Percentiles rank a stretch among this genome's conserved stretches.
These are phyloP conservation scores for Colletotrichum sp. DNA, from an alignment of 2,329 filamentous ascomycete genomes.

Conservation along the genomic window DNA sequence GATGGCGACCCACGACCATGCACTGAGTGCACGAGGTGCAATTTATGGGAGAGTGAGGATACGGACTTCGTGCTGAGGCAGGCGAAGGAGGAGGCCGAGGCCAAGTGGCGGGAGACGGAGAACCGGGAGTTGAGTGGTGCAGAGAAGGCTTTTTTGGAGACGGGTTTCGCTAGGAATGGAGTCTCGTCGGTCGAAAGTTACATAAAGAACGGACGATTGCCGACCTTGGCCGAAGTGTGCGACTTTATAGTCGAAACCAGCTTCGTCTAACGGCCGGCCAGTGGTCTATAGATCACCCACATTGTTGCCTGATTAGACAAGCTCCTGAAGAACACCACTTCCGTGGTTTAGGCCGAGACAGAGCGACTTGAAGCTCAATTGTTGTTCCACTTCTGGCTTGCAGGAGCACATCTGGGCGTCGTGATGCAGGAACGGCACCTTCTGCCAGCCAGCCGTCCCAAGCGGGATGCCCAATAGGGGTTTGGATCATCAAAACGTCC, in stretches of 20 bases:
- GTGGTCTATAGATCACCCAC: background rate
- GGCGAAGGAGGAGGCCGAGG: conserved; percentile 75
- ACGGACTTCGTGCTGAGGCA: conserved; percentile 70
- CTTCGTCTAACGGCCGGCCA: conserved; percentile 36
- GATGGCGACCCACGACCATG: conserved; percentile 76
- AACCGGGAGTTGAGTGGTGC: conserved; percentile 59
- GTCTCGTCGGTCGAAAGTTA: conserved; percentile 35
- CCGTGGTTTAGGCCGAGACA: background rate
- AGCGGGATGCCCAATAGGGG: background rate
- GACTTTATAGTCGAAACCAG: conserved; percentile 51
- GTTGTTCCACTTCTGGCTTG: background rate
- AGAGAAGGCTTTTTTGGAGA: conserved; percentile 63
- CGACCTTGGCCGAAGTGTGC: conserved; percentile 47
- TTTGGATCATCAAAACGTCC: background rate
- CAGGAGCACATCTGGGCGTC: background rate
- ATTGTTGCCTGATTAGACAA: background rate
- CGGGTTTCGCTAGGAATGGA: conserved; percentile 43
- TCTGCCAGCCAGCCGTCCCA: background rate
- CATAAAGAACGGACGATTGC: conserved; percentile 37
- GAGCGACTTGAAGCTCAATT: background rate
- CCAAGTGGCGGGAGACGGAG: conserved; percentile 72
- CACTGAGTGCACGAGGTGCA: conserved; percentile 79
- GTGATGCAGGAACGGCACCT: background rate
- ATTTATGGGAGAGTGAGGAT: conserved; percentile 79
- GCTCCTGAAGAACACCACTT: background rate